phyloP scores from a whole-genome alignment of 73 alveolate genomes.

The Tetrahymena borealis region DNA sequence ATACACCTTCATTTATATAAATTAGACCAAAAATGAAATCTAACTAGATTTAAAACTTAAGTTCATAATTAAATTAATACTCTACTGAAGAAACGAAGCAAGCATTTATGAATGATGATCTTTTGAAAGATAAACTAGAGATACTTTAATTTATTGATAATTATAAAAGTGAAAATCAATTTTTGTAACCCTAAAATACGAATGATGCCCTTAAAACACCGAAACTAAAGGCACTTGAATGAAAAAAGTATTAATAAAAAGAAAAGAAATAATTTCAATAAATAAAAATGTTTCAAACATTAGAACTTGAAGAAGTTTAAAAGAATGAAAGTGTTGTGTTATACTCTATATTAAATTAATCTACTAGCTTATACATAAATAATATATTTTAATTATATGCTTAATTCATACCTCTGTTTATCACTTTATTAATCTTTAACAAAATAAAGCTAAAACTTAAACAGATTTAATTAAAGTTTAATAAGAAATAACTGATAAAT shows the following conservation, averaged over 20 bases:
- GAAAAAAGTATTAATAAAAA: neutral
- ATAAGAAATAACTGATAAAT: too few species aligned
- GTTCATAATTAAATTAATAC: neutral
- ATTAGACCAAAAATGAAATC: neutral
- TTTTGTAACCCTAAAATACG: neutral
- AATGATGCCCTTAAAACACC: neutral
- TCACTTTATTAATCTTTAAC: too few species aligned
- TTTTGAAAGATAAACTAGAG: neutral
- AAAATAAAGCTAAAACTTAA: too few species aligned
- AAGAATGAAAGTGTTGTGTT: too few species aligned
- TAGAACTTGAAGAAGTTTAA: too few species aligned
- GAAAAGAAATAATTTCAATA: neutral
- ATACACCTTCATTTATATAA: neutral
- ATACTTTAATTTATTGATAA: neutral
- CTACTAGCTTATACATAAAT: too few species aligned
- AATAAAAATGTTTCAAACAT: too few species aligned
- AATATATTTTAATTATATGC: too few species aligned
- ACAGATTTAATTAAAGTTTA: too few species aligned
- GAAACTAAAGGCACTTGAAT: neutral
- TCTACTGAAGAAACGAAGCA: neutral
- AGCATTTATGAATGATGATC: neutral
- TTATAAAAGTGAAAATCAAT: neutral
- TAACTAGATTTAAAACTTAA: neutral
- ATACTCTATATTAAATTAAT: too few species aligned
- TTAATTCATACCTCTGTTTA: too few species aligned